Evolutionary conservation across 306 rosid genomes (phyloP).

Genomic region (Rosa persica): DNA sequence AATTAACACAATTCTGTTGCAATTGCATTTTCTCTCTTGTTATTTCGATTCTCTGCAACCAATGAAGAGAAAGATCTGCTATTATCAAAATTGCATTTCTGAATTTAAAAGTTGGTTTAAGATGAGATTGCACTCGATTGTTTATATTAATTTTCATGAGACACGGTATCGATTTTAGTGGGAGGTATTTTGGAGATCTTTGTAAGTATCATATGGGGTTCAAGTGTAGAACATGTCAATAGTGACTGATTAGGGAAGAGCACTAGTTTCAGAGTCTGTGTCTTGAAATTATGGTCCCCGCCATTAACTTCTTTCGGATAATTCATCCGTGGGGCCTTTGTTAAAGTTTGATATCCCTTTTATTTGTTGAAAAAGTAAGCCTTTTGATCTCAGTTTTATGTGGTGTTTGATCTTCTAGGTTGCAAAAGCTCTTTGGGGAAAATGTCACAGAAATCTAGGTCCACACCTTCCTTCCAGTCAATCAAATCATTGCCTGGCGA

Average conservation of each 20-base stretch:
- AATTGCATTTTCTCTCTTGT: background rate
- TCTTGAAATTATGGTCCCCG: slow-evolving; percentile 66
- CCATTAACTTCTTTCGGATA: slow-evolving; percentile 51
- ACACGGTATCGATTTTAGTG: slow-evolving; percentile 28
- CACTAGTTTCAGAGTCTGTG: slow-evolving; percentile 37
- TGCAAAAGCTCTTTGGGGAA: slow-evolving; percentile 48
- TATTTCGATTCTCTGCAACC: slow-evolving; percentile 9
- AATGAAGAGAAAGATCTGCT: slow-evolving; percentile 24
- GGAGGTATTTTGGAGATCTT: slow-evolving; percentile 27
- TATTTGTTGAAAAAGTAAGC: slow-evolving; percentile 41
- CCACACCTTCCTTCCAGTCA: slow-evolving; percentile 51
- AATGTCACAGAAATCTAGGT: slow-evolving; percentile 58
- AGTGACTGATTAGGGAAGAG: slow-evolving; percentile 42
- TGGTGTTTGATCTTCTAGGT: slow-evolving; percentile 35
- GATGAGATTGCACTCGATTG: background rate
- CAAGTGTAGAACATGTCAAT: slow-evolving; percentile 30
- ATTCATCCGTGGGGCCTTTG: slow-evolving; percentile 57
- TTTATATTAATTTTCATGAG: slow-evolving; percentile 9
- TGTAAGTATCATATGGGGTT: slow-evolving; percentile 33
- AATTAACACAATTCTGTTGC: background rate
- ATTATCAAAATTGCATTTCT: slow-evolving; percentile 10
- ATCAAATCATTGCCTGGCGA: slow-evolving; percentile 69
- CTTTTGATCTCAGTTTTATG: slow-evolving; percentile 33
- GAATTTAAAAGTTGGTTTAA: slow-evolving; percentile 21
- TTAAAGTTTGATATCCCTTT: slow-evolving; percentile 48